Evolutionary conservation across 257 asterid genomes (phyloP), one percentile per base, ranked within the genome.

Genomic region (Fraxinus americana): DNA sequence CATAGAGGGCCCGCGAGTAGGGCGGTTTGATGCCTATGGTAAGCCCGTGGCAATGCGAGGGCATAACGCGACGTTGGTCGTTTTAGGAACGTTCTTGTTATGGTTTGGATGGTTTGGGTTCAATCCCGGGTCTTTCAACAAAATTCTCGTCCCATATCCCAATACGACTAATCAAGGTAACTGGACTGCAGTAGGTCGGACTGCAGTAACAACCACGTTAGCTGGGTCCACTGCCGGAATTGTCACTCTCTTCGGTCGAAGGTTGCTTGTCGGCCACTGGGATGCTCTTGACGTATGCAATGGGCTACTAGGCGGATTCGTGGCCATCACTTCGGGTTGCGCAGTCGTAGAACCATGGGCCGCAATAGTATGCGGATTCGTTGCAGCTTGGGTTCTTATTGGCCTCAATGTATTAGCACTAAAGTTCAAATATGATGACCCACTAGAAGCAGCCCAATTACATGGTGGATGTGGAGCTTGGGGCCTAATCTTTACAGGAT

Each of bases 301-400:
- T 29, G 95, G 95, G 0, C 82, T 90, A n/a, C 79, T 90, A 1
- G 95, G 89, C 7, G 95, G 95, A 17, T 90, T 90, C 70, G 91
- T 87, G 2, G 92, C 95, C 0, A 90, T 88, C 35, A 87, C 95
- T 0, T 88, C 95, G 0, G 92, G 95, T 7, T 90, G 92, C 50
- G 76, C 95, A 0, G 92, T 90, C 0, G 91, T 88, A 1, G 95
- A 90, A 61, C 92, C 95, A 3, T 90, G 92, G 95, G 95, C 95
- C 0, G 92, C 92, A 0, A 87, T 87, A 13, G 41, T 87, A 0
- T 90, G 91, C 7, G 92, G 95, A 7, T 83, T 90, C 21, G 66
- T 84, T 19, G 87, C 91, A 2, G 95, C 92, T 4, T 87, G 89
- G 85, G 89, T 90, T 36, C 86, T 88, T 2, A 86, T 90, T 48